phyloP scores from a whole-genome alignment of 2,329 filamentous ascomycete genomes.

The Venturia aucupariae region DNA sequence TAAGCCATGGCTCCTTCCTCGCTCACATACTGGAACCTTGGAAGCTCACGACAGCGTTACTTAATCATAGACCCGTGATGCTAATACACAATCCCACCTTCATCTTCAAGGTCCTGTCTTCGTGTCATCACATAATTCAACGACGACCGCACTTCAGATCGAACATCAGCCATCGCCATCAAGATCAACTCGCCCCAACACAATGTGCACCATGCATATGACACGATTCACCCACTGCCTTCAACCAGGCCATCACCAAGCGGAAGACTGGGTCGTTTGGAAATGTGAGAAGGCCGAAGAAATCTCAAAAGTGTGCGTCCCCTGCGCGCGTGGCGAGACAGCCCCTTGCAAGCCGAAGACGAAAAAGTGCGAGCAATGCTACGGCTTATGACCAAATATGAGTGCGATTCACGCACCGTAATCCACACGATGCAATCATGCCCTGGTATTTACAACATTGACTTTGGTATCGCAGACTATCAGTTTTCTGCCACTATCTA shows the following conservation, averaged over 20 bases:
- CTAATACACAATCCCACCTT: too few species aligned
- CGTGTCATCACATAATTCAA: background rate
- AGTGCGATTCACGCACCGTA: background rate
- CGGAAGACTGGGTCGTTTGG: background rate
- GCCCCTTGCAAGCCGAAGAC: background rate
- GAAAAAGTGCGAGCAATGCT: background rate
- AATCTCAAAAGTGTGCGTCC: background rate
- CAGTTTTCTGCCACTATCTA: background rate
- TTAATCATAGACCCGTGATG: background rate
- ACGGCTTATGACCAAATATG: background rate
- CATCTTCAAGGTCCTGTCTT: too few species aligned
- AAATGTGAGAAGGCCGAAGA: background rate
- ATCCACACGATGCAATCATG: background rate
- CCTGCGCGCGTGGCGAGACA: background rate
- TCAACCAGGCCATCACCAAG: slow-evolving; percentile 1
- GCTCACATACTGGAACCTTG: background rate
- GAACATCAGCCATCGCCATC: background rate
- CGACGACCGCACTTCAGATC: background rate
- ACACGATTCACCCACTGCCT: background rate
- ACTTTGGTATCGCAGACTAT: background rate
- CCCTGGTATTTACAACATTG: too few species aligned
- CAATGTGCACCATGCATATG: background rate
- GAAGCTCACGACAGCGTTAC: background rate
- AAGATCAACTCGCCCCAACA: background rate
- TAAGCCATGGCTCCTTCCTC: background rate